These are phyloP conservation scores for Pythium pyrilobum DNA, from an alignment of 352 stramenopile genomes.

Conservation along the genomic window DNA sequence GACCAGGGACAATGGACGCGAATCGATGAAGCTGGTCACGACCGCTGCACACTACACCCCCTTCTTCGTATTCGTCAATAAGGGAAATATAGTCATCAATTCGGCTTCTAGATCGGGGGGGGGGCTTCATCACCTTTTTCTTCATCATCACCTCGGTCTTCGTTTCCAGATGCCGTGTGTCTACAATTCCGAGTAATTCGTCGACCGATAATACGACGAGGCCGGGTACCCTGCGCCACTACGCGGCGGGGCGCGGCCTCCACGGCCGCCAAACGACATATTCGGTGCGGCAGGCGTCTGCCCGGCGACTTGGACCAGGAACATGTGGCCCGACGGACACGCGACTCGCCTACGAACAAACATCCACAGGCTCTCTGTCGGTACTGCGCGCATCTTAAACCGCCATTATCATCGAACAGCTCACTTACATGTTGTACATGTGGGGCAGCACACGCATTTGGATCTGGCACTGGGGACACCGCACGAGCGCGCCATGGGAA, in stretches of 20 bases:
- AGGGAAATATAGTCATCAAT: no score
- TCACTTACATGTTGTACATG: constrained; percentile 87
- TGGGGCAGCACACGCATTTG: constrained; percentile 84
- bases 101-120: no score
- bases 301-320: constrained; percentile 72
- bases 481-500: constrained; percentile 79
- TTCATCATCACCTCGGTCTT: not conserved
- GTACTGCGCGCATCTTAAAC: no score
- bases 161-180: not conserved
- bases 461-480: constrained; percentile 81
- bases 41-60: no score
- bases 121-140: no score
- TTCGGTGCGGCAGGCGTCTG: constrained; percentile 7
- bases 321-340: constrained; percentile 82
- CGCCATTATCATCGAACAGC: no score
- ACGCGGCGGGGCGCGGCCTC: constrained; percentile 1
- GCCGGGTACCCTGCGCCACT: constrained; percentile 2
- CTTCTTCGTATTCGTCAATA: no score
- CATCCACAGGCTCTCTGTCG: not conserved
- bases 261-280: constrained; percentile 3
- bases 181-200: constrained; percentile 13
- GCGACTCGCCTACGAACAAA: constrained; percentile 45
- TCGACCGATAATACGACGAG: constrained; percentile 8
- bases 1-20: no score
- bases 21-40: no score